phyloP scores from a whole-genome alignment of 1,284 basidiomycete genomes.

The Malassezia equina region DNA sequence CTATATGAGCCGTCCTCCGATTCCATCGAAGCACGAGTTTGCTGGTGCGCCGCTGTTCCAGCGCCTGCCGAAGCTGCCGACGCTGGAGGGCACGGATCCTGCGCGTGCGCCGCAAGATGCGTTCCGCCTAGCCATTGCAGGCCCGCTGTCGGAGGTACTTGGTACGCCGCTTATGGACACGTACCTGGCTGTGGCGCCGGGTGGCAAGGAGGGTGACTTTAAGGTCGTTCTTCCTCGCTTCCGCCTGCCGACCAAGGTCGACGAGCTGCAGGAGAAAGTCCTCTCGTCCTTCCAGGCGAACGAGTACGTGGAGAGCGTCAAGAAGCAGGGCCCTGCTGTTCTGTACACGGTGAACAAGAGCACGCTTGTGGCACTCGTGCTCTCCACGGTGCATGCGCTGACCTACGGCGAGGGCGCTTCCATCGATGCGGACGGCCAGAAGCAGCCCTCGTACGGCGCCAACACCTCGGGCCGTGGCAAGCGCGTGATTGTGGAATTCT shows the following conservation, averaged over 20 bases:
- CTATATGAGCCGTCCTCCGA: slow-evolving; percentile 12
- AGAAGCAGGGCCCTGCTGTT: slow-evolving; percentile 38
- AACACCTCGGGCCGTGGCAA: slow-evolving; percentile 42
- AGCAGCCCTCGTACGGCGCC: slow-evolving; percentile 40
- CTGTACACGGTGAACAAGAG: slow-evolving; percentile 44
- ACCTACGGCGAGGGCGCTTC: slow-evolving; percentile 52
- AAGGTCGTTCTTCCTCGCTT: slow-evolving; percentile 84
- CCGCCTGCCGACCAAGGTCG: slow-evolving; percentile 70
- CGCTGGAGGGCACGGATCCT: slow-evolving; percentile 54
- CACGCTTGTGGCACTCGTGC: slow-evolving; percentile 64
- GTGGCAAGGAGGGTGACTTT: slow-evolving; percentile 78
- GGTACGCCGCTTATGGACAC: slow-evolving; percentile 55
- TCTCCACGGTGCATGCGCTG: slow-evolving; percentile 69
- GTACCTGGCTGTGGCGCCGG: slow-evolving; percentile 74
- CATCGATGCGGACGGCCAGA: slow-evolving; percentile 23
- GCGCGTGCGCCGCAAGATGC: slow-evolving; percentile 65
- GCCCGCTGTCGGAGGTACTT: slow-evolving; percentile 62
- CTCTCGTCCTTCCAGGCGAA: slow-evolving; percentile 52
- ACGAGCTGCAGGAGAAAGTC: slow-evolving; percentile 67
- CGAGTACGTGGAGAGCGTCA: slow-evolving; percentile 28
- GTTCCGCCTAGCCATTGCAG: slow-evolving; percentile 74
- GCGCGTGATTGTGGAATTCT: slow-evolving; percentile 62
- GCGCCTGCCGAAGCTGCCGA: slow-evolving; percentile 39
- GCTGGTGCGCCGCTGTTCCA: slow-evolving; percentile 51
- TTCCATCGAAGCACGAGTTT: slow-evolving; percentile 21